Evolutionary conservation across 257 asterid species (phyloP), one percentile per base, ranked within the genome.

Genomic region (Verbena officinalis): DNA sequence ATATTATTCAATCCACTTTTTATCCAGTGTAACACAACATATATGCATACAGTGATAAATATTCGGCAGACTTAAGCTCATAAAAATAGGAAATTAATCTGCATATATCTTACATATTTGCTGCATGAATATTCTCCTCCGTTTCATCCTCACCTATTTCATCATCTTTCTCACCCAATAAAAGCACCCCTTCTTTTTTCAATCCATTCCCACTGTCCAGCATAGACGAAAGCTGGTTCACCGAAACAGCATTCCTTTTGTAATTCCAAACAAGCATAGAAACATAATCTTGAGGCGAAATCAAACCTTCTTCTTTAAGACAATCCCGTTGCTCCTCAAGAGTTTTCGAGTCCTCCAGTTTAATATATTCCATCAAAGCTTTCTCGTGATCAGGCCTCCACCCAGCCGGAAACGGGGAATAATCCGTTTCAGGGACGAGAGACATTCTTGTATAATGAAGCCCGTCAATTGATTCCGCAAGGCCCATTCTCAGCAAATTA

Each of bases 231-330:
- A 68, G 80, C 49, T 49, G 81, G 75, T 85, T 84, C 19, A 76
- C 10, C 56, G 83, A 79, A 62, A 79, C 65, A 49, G 89, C 81
- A 71, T 86, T 93, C 78, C 83, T 83, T 77, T 93, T 90, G 77
- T 90, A 90, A 69, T 88, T 93, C 99, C 97, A 93, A 21, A 93
- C 97, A 16, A 90, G 93, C 97, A 93, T 90, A 10, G 99, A 93
- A 65, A 85, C 76, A 72, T 79, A 87, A 76, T 93, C 97, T 80
- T 90, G 97, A 63, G 99, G 99, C 36, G 97, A 93, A 77, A 93
- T 73, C 48, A 90, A 77, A 54, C 99, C 99, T 78, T 84, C 86
- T 63, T 90, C 97, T 76, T 66, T 76, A 27, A 93, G 83, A 74
- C 81, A 78, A 10, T 76, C 65, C 17, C 71, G 81, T 52, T 90